phyloP scores from a whole-genome alignment of 345 rosid genomes.

The Acer yangbiense region DNA sequence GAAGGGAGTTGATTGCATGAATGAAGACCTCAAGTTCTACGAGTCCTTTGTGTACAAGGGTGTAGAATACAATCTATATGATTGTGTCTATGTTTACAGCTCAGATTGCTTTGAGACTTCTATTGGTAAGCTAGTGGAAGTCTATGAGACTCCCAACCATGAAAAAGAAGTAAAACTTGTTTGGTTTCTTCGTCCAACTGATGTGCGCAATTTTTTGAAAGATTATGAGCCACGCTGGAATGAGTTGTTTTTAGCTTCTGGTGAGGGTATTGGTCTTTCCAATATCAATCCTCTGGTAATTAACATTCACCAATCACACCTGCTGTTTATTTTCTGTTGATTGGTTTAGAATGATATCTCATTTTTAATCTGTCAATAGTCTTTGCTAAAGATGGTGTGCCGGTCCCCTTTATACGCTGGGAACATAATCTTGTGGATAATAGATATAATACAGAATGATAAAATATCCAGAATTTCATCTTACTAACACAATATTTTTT shows the following conservation, averaged over 20 bases:
- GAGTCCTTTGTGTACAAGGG: slow-evolving; percentile 44
- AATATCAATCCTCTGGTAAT: slow-evolving; percentile 46
- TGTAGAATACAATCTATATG: slow-evolving; percentile 45
- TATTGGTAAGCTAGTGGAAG: slow-evolving; percentile 53
- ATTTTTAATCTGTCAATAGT: no score
- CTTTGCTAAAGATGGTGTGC: background rate
- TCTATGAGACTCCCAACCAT: slow-evolving; percentile 41
- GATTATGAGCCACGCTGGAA: slow-evolving; percentile 47
- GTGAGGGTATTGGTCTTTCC: slow-evolving; percentile 46
- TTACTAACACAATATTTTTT: background rate
- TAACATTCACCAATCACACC: slow-evolving; percentile 5
- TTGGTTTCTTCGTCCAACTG: slow-evolving; percentile 63
- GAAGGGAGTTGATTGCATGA: slow-evolving; percentile 25
- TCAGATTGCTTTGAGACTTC: slow-evolving; percentile 33
- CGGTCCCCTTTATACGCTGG: background rate
- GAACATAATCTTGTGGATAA: background rate
- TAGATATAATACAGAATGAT: background rate
- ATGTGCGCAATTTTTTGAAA: slow-evolving; percentile 42
- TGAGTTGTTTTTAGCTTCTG: slow-evolving; percentile 67
- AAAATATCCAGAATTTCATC: background rate
- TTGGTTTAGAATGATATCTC: background rate
- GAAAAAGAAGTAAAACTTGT: slow-evolving; percentile 48
- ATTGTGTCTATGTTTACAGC: slow-evolving; percentile 36
- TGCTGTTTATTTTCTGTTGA: background rate
- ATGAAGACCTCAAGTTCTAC: slow-evolving; percentile 29